A percentile compares a stretch with the other conserved stretches of the same genome.
Evolutionary conservation across 2,329 filamentous ascomycete species (phyloP).

Genomic region (Penicillium occitanis): DNA sequence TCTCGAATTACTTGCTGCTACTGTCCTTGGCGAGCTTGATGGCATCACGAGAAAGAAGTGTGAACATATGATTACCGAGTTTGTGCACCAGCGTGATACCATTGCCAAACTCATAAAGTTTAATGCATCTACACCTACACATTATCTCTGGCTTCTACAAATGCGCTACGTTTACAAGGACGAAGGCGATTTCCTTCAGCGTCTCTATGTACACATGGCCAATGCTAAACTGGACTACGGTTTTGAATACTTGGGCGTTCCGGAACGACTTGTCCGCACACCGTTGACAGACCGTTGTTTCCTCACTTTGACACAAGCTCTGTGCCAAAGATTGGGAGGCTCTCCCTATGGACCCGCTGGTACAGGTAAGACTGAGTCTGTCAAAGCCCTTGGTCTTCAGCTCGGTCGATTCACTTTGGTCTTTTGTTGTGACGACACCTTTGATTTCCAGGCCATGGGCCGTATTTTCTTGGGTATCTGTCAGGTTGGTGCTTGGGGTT

Average conservation of each 20-base stretch:
- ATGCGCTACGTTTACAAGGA: slow-evolving; percentile 93
- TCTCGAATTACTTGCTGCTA: slow-evolving; percentile 79
- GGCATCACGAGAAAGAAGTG: slow-evolving; percentile 91
- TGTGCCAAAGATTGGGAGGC: slow-evolving; percentile 91
- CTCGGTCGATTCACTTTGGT: slow-evolving; percentile 96
- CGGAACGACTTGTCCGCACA: slow-evolving; percentile 92
- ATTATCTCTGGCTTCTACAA: slow-evolving; percentile 91
- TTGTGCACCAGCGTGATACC: slow-evolving; percentile 92
- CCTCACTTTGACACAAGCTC: slow-evolving; percentile 91
- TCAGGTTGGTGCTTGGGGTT: slow-evolving; percentile 98
- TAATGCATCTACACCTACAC: slow-evolving; percentile 70
- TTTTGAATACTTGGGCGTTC: slow-evolving; percentile 96
- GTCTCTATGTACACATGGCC: slow-evolving; percentile 91
- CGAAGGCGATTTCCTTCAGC: slow-evolving; percentile 76
- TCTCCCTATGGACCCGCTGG: slow-evolving; percentile 96
- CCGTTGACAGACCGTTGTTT: slow-evolving; percentile 98
- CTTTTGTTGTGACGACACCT: slow-evolving; percentile 99
- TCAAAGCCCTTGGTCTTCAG: slow-evolving; percentile 95
- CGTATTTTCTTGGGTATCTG: slow-evolving; percentile 99
- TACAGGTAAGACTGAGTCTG: slow-evolving; percentile 98
- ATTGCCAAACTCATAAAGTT: slow-evolving; percentile 80
- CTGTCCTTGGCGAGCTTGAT: slow-evolving; percentile 85
- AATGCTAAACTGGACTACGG: slow-evolving; percentile 94
- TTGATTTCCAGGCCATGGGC: slow-evolving; percentile 99
- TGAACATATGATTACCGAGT: slow-evolving; percentile 97